phyloP scores from a whole-genome alignment of 441 rosid species.

The Macaranga tanarius region DNA sequence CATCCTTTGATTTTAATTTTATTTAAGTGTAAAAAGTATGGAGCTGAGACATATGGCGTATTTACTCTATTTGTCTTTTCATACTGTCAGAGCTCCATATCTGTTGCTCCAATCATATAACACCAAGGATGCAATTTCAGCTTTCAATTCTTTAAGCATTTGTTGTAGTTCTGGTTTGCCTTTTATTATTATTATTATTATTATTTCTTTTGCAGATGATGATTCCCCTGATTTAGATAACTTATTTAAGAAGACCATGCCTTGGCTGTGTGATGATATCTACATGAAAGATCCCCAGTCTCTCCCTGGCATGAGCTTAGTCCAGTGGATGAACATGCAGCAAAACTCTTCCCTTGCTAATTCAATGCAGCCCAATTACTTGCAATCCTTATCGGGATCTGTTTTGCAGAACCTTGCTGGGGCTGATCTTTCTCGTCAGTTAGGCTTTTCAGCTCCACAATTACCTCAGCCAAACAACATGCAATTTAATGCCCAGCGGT shows the following conservation, averaged over 20 bases:
- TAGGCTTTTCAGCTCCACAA: constrained; percentile 47
- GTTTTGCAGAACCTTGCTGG: constrained; percentile 48
- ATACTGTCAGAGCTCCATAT: too few relatives aligned
- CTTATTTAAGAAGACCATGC: constrained; percentile 59
- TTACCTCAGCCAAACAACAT: constrained; percentile 51
- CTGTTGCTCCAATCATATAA: too few relatives aligned
- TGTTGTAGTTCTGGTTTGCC: constrained; percentile 16
- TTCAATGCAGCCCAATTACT: constrained; percentile 51
- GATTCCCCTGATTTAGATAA: constrained; percentile 53
- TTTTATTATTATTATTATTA: background rate
- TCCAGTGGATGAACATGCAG: constrained; percentile 77
- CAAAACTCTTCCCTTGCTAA: constrained; percentile 52
- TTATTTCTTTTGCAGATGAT: constrained; percentile 44
- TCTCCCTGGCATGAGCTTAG: constrained; percentile 55
- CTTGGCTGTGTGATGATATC: constrained; percentile 64
- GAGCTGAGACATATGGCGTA: constrained; percentile 11
- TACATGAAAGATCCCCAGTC: constrained; percentile 52
- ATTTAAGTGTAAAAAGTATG: background rate
- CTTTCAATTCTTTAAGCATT: constrained; percentile 5
- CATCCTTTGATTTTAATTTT: constrained; percentile 3
- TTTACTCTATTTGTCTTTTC: too few relatives aligned
- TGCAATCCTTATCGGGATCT: constrained; percentile 47
- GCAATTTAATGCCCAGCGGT: constrained; percentile 46
- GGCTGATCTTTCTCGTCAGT: constrained; percentile 55
- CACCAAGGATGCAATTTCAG: background rate